These are phyloP conservation scores for Fragaria vesca DNA, from an alignment of 306 rosid genomes.

Conservation along the genomic window DNA sequence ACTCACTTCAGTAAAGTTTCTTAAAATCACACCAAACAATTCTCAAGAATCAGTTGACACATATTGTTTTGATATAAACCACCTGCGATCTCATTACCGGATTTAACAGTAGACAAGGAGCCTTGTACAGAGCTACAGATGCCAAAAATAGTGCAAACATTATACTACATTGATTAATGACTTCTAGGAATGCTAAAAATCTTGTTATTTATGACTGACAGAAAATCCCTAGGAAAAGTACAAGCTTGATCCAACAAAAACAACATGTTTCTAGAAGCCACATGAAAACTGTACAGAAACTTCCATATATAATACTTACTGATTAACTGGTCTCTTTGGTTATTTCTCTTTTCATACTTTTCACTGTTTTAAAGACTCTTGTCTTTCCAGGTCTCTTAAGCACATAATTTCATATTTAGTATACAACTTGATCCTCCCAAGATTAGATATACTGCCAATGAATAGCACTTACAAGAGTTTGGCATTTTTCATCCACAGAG, in stretches of 20 bases:
- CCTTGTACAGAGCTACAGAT: neutral
- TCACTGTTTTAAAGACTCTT: neutral
- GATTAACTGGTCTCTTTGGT: neutral
- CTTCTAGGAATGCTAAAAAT: neutral
- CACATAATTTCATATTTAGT: neutral
- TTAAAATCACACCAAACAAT: neutral
- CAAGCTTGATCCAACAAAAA: neutral
- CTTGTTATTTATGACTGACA: neutral
- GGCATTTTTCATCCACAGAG: slow-evolving; percentile 98
- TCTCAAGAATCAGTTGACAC: neutral
- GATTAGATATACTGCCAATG: neutral
- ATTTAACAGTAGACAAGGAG: neutral
- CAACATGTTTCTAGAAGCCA: neutral
- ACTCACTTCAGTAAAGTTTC: neutral
- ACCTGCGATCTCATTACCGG: neutral
- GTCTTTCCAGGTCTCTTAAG: neutral
- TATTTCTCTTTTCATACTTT: neutral
- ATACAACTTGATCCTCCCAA: neutral
- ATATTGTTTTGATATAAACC: neutral
- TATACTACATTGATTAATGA: neutral
- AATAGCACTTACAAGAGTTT: slow-evolving; percentile 73
- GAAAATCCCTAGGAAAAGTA: neutral
- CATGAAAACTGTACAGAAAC: neutral
- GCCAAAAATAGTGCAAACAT: neutral
- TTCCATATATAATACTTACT: neutral